phyloP scores from a whole-genome alignment of 495 filamentous ascomycete genomes.

The Talaromyces liani region DNA sequence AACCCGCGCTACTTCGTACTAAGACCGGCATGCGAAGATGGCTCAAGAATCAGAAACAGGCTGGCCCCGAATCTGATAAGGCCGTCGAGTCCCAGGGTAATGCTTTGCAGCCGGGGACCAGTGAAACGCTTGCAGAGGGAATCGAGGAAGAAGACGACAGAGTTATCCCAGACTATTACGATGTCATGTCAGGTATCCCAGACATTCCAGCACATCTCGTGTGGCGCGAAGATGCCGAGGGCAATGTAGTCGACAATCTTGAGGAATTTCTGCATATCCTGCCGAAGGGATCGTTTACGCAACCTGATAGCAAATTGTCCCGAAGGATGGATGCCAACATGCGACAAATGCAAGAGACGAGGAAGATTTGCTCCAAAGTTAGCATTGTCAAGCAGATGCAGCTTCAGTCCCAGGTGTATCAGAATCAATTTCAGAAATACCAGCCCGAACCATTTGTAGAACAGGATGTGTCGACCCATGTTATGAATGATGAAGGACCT shows the following conservation, averaged over 20 bases:
- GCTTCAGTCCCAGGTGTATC: conserved; percentile 93
- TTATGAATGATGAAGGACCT: conserved; percentile 79
- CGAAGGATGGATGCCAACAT: conserved; percentile 83
- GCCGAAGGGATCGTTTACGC: conserved; percentile 63
- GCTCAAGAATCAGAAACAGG: conserved; percentile 63
- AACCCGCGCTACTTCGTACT: conserved; percentile 76
- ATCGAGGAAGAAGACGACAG: conserved; percentile 79
- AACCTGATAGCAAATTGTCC: conserved; percentile 71
- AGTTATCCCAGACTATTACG: conserved; percentile 87
- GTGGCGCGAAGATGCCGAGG: conserved; percentile 83
- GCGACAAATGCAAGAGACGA: conserved; percentile 90
- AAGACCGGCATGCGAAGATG: conserved; percentile 75
- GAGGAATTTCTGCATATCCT: conserved; percentile 75
- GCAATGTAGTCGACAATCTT: conserved; percentile 75
- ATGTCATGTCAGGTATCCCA: conserved; percentile 76
- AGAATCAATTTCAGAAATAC: conserved; percentile 97
- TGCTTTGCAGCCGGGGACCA: conserved; percentile 34
- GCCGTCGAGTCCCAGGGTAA: conserved; percentile 41
- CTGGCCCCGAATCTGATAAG: conserved; percentile 45
- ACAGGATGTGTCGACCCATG: conserved; percentile 73
- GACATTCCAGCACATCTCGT: conserved; percentile 66
- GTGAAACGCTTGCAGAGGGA: conserved; percentile 79
- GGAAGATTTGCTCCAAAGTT: conserved; percentile 93
- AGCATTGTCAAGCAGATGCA: conserved; percentile 99
- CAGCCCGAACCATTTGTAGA: conserved; percentile 87